phyloP scores from a whole-genome alignment of 805 yeast species.

The Kluyveromyces siamensis region DNA sequence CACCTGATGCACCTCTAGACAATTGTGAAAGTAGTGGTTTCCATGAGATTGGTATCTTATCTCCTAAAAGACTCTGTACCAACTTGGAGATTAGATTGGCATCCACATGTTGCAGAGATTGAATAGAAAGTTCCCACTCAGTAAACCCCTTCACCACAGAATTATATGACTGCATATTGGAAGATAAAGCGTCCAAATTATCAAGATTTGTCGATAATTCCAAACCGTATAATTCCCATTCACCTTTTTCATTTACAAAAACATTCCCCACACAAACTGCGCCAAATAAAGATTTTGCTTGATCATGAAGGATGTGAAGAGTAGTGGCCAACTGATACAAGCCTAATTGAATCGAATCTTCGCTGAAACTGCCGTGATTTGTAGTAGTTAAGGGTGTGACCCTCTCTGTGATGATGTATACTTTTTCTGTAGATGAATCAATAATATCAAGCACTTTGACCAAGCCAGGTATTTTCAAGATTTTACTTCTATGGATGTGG shows the following conservation, averaged over 20 bases:
- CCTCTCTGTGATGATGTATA: slow-evolving; percentile 22
- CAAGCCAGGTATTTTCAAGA: slow-evolving; percentile 26
- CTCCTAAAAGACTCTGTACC: slow-evolving; percentile 34
- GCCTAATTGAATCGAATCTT: slow-evolving; percentile 17
- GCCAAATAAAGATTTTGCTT: slow-evolving; percentile 46
- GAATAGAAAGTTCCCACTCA: slow-evolving; percentile 47
- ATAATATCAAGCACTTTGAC: slow-evolving; percentile 21
- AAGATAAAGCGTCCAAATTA: slow-evolving; percentile 7
- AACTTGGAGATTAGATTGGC: slow-evolving; percentile 19
- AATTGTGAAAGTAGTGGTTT: slow-evolving; percentile 19
- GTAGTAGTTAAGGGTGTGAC: slow-evolving; percentile 17
- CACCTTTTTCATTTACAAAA: slow-evolving; percentile 61
- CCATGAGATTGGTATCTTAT: slow-evolving; percentile 32
- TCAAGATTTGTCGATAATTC: slow-evolving; percentile 35
- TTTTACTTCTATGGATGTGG: slow-evolving; percentile 19
- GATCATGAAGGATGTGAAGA: slow-evolving; percentile 18
- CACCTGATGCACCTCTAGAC: slow-evolving; percentile 15
- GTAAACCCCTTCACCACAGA: slow-evolving; percentile 4
- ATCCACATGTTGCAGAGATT: slow-evolving; percentile 43
- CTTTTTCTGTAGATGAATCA: slow-evolving; percentile 18
- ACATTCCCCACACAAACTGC: slow-evolving; percentile 48
- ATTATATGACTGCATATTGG: slow-evolving; percentile 6
- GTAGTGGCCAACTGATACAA: slow-evolving; percentile 18
- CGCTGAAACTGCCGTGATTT: slow-evolving; percentile 7
- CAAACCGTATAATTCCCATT: slow-evolving; percentile 79